Conservation (phyloP, 352 stramenopile species). For the Globisporangium emineosum region DNA sequence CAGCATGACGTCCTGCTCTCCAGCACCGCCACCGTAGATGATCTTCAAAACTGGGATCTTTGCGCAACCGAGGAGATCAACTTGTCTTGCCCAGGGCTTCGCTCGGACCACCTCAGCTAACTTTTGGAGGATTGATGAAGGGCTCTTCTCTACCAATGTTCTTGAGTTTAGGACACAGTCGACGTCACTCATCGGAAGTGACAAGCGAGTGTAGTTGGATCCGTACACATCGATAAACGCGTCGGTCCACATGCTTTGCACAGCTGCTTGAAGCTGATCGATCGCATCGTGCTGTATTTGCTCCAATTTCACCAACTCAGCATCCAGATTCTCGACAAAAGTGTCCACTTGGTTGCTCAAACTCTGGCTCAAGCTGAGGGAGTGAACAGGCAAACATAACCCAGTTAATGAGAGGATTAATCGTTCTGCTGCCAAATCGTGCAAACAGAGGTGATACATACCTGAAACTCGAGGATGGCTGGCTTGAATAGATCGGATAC, state of each 20-base stretch:
- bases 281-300: constrained; percentile 48
- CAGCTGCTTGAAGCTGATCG: constrained; percentile 38
- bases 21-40: constrained; percentile 27
- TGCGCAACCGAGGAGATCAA: constrained; percentile 93
- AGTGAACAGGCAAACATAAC: neutral
- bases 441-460: neutral
- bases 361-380: constrained; percentile 15
- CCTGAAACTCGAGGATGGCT: constrained; percentile 13
- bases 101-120: constrained; percentile 81
- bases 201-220: constrained; percentile 94
- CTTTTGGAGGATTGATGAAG: constrained; percentile 88
- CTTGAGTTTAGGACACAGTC: constrained; percentile 94
- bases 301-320: constrained; percentile 33
- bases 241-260: constrained; percentile 79
- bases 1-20: constrained; percentile 61
- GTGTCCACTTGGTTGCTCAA: constrained; percentile 50
- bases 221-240: constrained; percentile 94
- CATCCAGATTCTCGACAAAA: constrained; percentile 53
- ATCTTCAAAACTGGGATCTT: constrained; percentile 97
- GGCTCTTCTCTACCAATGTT: constrained; percentile 65
- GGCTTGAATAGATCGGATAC: constrained; percentile 20
- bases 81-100: constrained; percentile 72
- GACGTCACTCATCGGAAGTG: constrained; percentile 94
- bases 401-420: neutral
- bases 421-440: too few relatives aligned